phyloP scores from a whole-genome alignment of 192 early-diverging fungal genomes.

The Dissophora globulifera region DNA sequence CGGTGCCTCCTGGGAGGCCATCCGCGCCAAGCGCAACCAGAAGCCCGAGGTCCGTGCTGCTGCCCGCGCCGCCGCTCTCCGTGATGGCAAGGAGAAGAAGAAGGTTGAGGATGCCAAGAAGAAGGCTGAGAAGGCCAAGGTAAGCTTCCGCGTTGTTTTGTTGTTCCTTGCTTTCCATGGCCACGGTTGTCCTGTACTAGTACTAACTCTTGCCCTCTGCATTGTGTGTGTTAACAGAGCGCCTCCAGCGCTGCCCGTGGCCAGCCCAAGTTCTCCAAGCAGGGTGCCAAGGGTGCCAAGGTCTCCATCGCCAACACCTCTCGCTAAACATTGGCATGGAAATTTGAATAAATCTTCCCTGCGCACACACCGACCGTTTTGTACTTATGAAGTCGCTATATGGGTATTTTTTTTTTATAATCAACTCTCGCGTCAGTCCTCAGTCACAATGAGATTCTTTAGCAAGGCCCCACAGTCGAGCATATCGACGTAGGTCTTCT shows the following conservation, averaged over 20 bases:
- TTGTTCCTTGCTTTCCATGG: too few species aligned
- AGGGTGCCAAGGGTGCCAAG: conserved; percentile 82
- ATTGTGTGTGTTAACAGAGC: conserved; percentile 34
- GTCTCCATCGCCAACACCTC: conserved; percentile 83
- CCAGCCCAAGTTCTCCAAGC: conserved; percentile 81
- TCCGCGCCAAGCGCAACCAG: conserved; percentile 97
- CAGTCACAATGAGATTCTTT: conserved; percentile 15
- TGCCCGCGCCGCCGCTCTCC: conserved; percentile 84
- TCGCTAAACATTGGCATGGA: conserved; percentile 69
- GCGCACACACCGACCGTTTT: conserved; percentile 5
- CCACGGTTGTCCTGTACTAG: too few species aligned
- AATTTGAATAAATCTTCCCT: conserved; percentile 31
- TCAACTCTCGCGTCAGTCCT: too few species aligned
- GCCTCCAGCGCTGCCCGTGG: conserved; percentile 56
- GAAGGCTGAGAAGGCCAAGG: conserved; percentile 88
- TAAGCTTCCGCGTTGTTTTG: conserved; percentile 22
- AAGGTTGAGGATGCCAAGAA: conserved; percentile 87
- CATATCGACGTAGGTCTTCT: conserved; percentile 20
- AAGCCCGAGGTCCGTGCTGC: conserved; percentile 96
- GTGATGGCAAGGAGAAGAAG: conserved; percentile 94
- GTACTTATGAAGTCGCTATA: too few species aligned
- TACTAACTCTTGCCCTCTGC: too few species aligned
- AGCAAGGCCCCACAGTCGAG: conserved; percentile 25
- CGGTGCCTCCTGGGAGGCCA: conserved; percentile 94
- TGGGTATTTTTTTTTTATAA: too few species aligned